Evolutionary conservation across 768 basidiomycete species (phyloP), one percentile per base, ranked within the genome.

Genomic region (Boletellus sp.): DNA sequence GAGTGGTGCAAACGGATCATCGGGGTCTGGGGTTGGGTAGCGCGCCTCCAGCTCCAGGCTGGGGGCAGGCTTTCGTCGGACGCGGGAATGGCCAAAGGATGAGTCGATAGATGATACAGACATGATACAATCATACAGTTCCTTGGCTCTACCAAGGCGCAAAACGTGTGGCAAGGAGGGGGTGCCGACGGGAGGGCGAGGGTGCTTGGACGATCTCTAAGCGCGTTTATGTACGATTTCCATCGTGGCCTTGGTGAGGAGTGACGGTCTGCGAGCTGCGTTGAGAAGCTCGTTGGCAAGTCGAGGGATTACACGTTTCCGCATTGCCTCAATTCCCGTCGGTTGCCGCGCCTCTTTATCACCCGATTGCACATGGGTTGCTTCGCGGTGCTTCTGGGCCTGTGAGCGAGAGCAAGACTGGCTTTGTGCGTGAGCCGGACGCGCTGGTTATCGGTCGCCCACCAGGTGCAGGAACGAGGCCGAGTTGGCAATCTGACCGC

Each of bases 1-100:
- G 37, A 88, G 77, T 0, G 86, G 79, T 6, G 81, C 85, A 54
- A 87, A 87, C 2, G 86, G 86, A 62, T 88, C 84, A 16, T 59
- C 61, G 19, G 84, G 84, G 66, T 88, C 86, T 26, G 84, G 84
- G 2, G 72, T 66, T 5, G 86, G 86, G 63, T 87, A 88, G 35
- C 79, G 73, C 46, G 73, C 60, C 10, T 77, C 73, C 57, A 75
- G 64, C 43, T 77, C 76, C 48, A 81, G 71, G 40, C 69, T 61
- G 6, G 83, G 84, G 3, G 80, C 70, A 6, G 80, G 83, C 59
- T 85, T 85, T 48, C 84, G 79, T 42, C 67, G 61, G 19, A 70
- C 52, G 2, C 67, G 66, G 3, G 58, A 20, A 46, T 68, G 66
- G 45, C 44, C 41, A 35, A 42, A 16, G 45, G 66, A 46, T 8